Evolutionary conservation across 805 yeast species (phyloP).

Genomic region (Metschnikowia kofuensis): DNA sequence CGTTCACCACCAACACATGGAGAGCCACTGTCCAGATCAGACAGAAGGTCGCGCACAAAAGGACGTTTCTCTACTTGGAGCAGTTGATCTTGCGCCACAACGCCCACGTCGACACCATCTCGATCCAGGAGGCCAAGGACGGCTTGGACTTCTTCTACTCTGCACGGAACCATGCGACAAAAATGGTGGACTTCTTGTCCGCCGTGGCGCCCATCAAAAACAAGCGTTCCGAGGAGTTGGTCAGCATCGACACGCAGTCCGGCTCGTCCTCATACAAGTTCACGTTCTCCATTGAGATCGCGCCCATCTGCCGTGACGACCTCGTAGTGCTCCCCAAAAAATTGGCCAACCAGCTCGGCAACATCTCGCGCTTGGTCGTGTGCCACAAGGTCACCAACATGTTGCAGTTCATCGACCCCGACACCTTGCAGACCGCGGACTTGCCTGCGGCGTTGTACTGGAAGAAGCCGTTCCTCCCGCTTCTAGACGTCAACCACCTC

Average conservation of each 20-base stretch:
- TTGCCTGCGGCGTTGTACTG: constrained; percentile 69
- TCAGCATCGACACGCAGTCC: constrained; percentile 88
- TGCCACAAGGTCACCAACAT: constrained; percentile 83
- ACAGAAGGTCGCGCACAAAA: constrained; percentile 94
- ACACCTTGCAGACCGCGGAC: constrained; percentile 74
- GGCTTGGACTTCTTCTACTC: constrained; percentile 94
- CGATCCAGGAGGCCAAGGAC: constrained; percentile 88
- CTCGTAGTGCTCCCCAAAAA: constrained; percentile 87
- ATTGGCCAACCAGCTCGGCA: constrained; percentile 79
- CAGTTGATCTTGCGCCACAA: constrained; percentile 89
- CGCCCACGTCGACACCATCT: constrained; percentile 91
- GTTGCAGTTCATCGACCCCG: constrained; percentile 84
- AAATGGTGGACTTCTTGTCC: constrained; percentile 86
- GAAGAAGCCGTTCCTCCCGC: constrained; percentile 75
- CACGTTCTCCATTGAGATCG: constrained; percentile 88
- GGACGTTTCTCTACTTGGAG: constrained; percentile 93
- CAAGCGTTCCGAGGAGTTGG: constrained; percentile 85
- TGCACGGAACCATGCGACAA: constrained; percentile 85
- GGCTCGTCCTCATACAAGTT: constrained; percentile 87
- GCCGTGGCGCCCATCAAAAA: constrained; percentile 82
- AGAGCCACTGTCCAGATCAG: constrained; percentile 96
- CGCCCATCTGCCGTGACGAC: constrained; percentile 96
- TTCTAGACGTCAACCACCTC: constrained; percentile 72
- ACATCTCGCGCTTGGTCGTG: constrained; percentile 73
- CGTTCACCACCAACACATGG: constrained; percentile 97